Conservation (phyloP, 164 flowering plant species). For the Liquidambar formosana region DNA sequence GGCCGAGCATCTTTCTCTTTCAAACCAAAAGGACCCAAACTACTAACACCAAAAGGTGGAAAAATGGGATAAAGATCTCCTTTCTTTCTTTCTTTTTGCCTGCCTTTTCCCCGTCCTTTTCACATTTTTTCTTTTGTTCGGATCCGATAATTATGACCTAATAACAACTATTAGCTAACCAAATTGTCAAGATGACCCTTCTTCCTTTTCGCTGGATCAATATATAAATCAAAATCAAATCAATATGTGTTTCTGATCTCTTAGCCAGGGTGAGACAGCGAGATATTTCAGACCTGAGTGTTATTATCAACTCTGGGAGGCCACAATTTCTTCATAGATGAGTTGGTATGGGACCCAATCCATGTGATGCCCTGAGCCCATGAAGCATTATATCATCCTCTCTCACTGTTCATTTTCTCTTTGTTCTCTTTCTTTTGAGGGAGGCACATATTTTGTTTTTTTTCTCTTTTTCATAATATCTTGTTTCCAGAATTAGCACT, state of each 20-base stretch:
- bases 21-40: conserved; percentile 12
- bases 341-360: conserved; percentile 15
- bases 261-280: neutral
- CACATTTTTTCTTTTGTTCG: neutral
- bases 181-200: neutral
- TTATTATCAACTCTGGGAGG: neutral
- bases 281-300: conserved; percentile 14
- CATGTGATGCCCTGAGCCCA: conserved; percentile 13
- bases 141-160: neutral
- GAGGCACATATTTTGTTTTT: neutral
- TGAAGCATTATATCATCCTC: neutral
- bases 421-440: neutral
- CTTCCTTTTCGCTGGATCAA: neutral
- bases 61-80: conserved; percentile 10
- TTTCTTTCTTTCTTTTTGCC: neutral
- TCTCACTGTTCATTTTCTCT: neutral
- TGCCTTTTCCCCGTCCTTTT: neutral
- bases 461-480: neutral
- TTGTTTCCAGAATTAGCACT: neutral
- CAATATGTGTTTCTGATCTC: no score
- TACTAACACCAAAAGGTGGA: conserved; percentile 7
- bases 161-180: neutral
- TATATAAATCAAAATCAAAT: conserved; percentile 2
- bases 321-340: conserved; percentile 1
- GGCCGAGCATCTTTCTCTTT: conserved; percentile 14